Base-by-base conservation (phyloP, 495 filamentous ascomycete species). In the Xylaria flabelliformis region DNA sequence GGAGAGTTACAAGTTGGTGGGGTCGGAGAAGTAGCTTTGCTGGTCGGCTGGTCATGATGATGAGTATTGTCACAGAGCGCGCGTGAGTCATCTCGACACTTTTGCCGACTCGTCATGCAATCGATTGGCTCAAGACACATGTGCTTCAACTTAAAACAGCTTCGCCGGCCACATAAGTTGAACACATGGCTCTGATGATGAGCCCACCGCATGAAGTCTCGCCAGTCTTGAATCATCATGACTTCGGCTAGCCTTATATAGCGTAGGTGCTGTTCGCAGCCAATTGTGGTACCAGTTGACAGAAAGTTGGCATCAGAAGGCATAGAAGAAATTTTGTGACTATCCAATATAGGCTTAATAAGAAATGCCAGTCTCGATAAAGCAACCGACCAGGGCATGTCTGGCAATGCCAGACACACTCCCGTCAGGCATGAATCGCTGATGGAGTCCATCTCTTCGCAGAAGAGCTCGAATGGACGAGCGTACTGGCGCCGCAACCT, bases 321-420 rank as follows among this genome's bases (percentile, higher is more conserved):
- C 21, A 51, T 0, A n/a, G 21, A 24, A 10, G 19, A 24, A 19
- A 3, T 34, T 15, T 29, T 19, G 4, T 10, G 24, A 29, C 15
- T 34, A 19, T 69, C 67, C 5, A 69, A 34, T 4, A n/a, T 69
- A 8, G 67, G 24, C 29, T 69, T 69, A 24, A 61, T 39, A 4
- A 69, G 42, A 17, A 69, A 69, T 34, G 55, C 67, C 17, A 69
- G 53, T 26, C 67, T 69, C 41, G 67, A 69, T 24, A 69, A 5
- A 42, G 42, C 42, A 61, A 69, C 34, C 26, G 67, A 69, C 67
- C 67, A 69, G 7, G 67, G 67, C 67, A 69, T 69, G 67, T 50
- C 55, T 21, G 67, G 67, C 53, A 69, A n/a, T n/a, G 55, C 55
- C 26, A 69, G 42, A 21, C 53, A 69, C 61, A 69, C 44, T 5